Evolutionary conservation across 345 rosid species (phyloP).

Genomic region (Syzygium aromaticum): DNA sequence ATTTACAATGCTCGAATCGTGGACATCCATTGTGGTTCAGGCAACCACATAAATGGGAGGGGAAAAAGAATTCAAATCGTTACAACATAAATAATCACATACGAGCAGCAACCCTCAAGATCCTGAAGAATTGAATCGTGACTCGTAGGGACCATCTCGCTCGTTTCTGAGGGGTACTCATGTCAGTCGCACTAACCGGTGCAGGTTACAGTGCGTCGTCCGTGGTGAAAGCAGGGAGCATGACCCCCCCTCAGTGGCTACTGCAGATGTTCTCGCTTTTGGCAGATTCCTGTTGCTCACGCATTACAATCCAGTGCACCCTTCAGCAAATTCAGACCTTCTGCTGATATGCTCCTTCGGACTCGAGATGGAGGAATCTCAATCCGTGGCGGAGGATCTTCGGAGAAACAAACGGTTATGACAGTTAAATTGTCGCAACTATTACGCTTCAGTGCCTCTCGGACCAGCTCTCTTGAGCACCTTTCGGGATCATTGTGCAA

Average conservation of each 20-base stretch:
- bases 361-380: conserved; percentile 62
- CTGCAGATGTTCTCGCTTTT: not conserved
- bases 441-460: conserved; percentile 73
- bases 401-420: conserved; percentile 69
- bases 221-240: not conserved
- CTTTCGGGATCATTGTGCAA: conserved; percentile 92
- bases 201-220: not conserved
- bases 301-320: conserved; percentile 66
- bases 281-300: conserved; percentile 7
- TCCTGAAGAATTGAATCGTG: not conserved
- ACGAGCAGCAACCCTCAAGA: not conserved
- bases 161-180: not conserved
- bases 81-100: not conserved
- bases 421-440: conserved; percentile 85
- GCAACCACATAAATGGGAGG: not conserved
- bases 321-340: conserved; percentile 79
- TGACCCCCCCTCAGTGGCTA: not conserved
- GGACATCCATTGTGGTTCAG: not conserved
- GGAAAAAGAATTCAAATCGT: not conserved
- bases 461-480: conserved; percentile 85
- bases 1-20: conserved; percentile 1
- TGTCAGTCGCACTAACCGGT: not conserved
- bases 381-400: conserved; percentile 77
- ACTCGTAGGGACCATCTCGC: not conserved
- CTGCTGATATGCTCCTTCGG: conserved; percentile 78